Base-by-base conservation (phyloP, 805 yeast species). In the Suhomyces tanzawaensis region DNA sequence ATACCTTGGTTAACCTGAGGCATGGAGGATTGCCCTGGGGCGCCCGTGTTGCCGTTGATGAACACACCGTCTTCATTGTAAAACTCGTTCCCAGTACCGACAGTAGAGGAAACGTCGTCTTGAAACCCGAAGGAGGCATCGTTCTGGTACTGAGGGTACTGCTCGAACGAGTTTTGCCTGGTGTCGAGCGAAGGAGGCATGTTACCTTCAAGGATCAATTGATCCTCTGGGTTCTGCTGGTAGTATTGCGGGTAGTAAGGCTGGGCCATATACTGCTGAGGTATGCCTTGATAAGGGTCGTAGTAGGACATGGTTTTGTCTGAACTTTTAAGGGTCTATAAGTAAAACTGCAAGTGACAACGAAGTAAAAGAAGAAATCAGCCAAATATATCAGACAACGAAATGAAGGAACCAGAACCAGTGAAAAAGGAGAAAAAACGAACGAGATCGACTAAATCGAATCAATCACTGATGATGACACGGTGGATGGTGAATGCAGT, bases 231-330 rank as follows among this genome's bases (percentile, higher is more conserved):
- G 11, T 29, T 21, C 27, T 39, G 42, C 19, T 34, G 42, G 34
- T 55, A 58, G 41, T 54, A 62, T 38, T 59, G 70, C 7, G 63
- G 60, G 44, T 64, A 62, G 46, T 56, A 66, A 2, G 62, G 62
- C 38, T 62, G 70, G 7, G 53, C 46, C 41, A 60, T 50, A 46
- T 59, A 64, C 41, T 58, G 69, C 40, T 65, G 72, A 36, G 70
- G 62, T 13, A 58, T 47, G 29, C 62, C 64, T 44, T 61, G 72
- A 48, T 58, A 68, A 12, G 66, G 67, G 35, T 66, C 68, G 49
- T 66, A 68, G 55, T 66, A 68, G 29, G 72, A 58, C 74, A 69
- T 68, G 31, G 17, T 24, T 17, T 16, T 32, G 21, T 21, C 17
- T 14, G 34, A 31, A 21, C 13, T 31, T 31, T 31, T 21, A 16